Conservation (phyloP, 768 basidiomycete species). For the Trichaptum fuscoviolaceum region DNA sequence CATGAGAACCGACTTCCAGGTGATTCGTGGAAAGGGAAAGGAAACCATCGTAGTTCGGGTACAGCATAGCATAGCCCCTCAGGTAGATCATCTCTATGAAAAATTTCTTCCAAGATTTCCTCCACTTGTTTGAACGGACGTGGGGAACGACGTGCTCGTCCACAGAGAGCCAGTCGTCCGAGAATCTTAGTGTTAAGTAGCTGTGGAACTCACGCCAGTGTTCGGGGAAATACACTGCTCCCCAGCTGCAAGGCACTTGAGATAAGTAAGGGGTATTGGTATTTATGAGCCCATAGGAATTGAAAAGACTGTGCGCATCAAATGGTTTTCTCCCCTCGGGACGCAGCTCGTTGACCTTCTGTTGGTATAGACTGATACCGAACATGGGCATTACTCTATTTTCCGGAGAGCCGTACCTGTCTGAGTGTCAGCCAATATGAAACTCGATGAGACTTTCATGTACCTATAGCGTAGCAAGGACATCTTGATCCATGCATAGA, state of each 20-base stretch:
- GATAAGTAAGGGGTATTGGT: constrained; percentile 72
- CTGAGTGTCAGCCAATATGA: constrained; percentile 5
- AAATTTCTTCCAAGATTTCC: constrained; percentile 81
- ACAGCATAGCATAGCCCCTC: constrained; percentile 83
- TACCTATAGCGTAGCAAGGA: constrained; percentile 71
- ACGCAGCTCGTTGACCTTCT: constrained; percentile 72
- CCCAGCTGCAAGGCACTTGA: constrained; percentile 89
- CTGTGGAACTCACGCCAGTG: constrained; percentile 85
- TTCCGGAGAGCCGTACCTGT: constrained; percentile 48
- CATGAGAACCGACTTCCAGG: constrained; percentile 79
- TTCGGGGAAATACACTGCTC: constrained; percentile 84
- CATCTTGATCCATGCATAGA: constrained; percentile 85
- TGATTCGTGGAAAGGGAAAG: constrained; percentile 86
- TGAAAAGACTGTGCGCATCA: constrained; percentile 58
- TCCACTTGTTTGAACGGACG: constrained; percentile 79
- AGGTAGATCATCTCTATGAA: constrained; percentile 84
- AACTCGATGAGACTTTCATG: constrained; percentile 6
- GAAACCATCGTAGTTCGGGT: constrained; percentile 74
- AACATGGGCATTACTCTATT: constrained; percentile 49
- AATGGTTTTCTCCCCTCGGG: constrained; percentile 63
- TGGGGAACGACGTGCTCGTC: constrained; percentile 55
- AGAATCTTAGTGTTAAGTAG: constrained; percentile 69
- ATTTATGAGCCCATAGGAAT: constrained; percentile 30
- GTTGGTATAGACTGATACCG: constrained; percentile 84
- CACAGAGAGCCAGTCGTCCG: constrained; percentile 37